phyloP scores from a whole-genome alignment of 176 grass and related monocot species.

The Oryza officinalis region DNA sequence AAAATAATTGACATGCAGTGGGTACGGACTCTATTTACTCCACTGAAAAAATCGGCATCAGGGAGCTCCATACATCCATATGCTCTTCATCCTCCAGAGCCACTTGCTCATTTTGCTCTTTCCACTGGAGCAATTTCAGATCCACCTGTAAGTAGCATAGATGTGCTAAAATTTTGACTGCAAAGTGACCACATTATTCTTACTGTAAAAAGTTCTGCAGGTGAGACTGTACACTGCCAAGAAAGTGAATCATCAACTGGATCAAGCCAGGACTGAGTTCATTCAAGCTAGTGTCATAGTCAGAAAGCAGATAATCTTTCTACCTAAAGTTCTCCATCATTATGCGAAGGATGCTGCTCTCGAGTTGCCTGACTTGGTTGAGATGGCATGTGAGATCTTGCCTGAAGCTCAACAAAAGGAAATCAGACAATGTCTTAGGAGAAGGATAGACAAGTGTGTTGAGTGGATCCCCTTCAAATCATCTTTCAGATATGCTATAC shows the following conservation, averaged over 20 bases:
- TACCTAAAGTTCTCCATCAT: slow-evolving; percentile 81
- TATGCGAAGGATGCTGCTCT: slow-evolving; percentile 78
- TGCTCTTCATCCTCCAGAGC: slow-evolving; percentile 55
- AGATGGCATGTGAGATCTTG: slow-evolving; percentile 74
- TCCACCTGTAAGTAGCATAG: slow-evolving; percentile 63
- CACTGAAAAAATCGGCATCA: slow-evolving; percentile 42
- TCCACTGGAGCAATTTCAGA: slow-evolving; percentile 88
- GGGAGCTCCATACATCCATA: slow-evolving; percentile 69
- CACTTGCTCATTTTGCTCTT: slow-evolving; percentile 91
- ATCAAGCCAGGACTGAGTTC: slow-evolving; percentile 75
- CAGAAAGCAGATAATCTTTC: slow-evolving; percentile 64
- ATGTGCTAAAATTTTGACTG: slow-evolving; percentile 19
- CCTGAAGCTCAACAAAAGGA: slow-evolving; percentile 58
- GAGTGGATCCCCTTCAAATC: slow-evolving; percentile 89
- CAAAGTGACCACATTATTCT: neutral
- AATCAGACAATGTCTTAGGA: slow-evolving; percentile 63
- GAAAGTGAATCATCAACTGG: slow-evolving; percentile 64
- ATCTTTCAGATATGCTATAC: slow-evolving; percentile 82
- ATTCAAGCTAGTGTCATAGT: slow-evolving; percentile 66
- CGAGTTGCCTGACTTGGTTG: slow-evolving; percentile 61
- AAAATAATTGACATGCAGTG: slow-evolving; percentile 49
- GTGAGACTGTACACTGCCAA: slow-evolving; percentile 86
- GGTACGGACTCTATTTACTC: slow-evolving; percentile 56
- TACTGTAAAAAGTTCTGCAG: slow-evolving; percentile 48
- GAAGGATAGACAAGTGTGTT: slow-evolving; percentile 68